Evolutionary conservation across 2,329 filamentous ascomycete species (phyloP), one percentile per base, ranked within the genome.

Genomic region (Pezicula radicicola): DNA sequence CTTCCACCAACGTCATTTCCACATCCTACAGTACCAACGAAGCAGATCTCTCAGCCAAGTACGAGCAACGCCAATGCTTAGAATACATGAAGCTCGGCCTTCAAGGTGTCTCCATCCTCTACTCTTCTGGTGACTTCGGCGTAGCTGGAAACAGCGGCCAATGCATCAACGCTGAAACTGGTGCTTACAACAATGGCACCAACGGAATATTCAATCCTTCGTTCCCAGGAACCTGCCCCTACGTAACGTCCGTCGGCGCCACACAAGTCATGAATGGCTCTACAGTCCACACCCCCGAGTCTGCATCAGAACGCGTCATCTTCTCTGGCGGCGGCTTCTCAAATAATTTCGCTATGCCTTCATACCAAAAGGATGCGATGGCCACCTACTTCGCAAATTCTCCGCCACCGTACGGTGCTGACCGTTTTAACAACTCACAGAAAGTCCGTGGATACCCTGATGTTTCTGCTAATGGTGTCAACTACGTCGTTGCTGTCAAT

Each of bases 281-380:
- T 3, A 56, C 55, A 7, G 56, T 61, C 10, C 52, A 39, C 30
- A 64, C 62, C 3, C 66, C 72, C 1, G 75, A 78, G 56, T 66
- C 68, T 25, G 75, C 76, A 5, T 76, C 75, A 49, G 68, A 77
- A 56, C 71, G 69, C 2, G 67, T 95, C 72, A 81, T 95, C 66
- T 91, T 91, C 74, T 86, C 80, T 19, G 84, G 85, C 15, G 73
- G 84, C 53, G 89, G 93, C 64, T 94, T 92, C 65, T 84, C 85
- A 18, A 73, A 59, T 75, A 77, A 65, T 60, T 76, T 44, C 74
- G 74, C 6, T 1, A 62, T 75, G 16, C 77, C 78, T 0, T 59
- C 63, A 9, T 81, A 80, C 62, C 78, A 81, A 54, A 59, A 67
- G 12, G 56, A 59, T 2, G 57, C 60, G 2, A 46, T 66, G 19